A percentile compares a stretch with the other conserved stretches of the same genome.
These are phyloP conservation scores for Conoideocrella luteorostrata DNA, from an alignment of 2,329 filamentous ascomycete species.

Conservation along the genomic window DNA sequence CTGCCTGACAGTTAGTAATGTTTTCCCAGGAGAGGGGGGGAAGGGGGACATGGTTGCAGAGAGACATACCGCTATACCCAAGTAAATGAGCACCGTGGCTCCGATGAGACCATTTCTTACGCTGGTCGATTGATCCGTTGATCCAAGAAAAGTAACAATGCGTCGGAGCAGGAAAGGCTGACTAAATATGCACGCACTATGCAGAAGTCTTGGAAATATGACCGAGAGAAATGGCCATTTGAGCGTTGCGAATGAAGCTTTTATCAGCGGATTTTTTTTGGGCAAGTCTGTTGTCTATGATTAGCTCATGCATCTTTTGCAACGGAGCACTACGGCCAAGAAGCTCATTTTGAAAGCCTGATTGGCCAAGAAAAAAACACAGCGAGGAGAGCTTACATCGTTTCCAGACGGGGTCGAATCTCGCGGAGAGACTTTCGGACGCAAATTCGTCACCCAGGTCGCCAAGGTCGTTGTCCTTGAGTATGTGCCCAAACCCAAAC, in stretches of 20 bases:
- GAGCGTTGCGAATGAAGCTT: conserved; percentile 9
- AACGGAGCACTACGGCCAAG: too few relatives aligned
- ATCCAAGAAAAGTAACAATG: conserved; percentile 21
- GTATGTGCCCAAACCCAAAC: conserved; percentile 23
- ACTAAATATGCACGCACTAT: conserved; percentile 26
- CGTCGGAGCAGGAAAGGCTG: conserved; percentile 33
- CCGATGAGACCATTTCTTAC: conserved; percentile 29
- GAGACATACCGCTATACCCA: conserved; percentile 32
- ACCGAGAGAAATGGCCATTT: conserved; percentile 9
- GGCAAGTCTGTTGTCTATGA: conserved; percentile 1
- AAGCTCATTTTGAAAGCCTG: too few relatives aligned
- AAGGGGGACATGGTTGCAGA: conserved; percentile 17
- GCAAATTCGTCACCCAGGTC: conserved; percentile 14
- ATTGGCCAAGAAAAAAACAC: too few relatives aligned
- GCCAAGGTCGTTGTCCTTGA: conserved; percentile 24
- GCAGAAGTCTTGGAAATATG: conserved; percentile 23
- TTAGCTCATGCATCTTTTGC: not conserved
- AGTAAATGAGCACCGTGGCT: conserved; percentile 31
- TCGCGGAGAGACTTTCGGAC: conserved; percentile 3
- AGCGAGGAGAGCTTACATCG: not conserved
- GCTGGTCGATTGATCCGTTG: conserved; percentile 13
- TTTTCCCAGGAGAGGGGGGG: not conserved
- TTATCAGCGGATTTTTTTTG: conserved; percentile 2
- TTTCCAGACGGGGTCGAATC: not conserved
- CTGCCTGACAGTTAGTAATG: not conserved